Percentiles rank a stretch among this genome's conserved stretches.
Evolutionary conservation across 2,329 filamentous ascomycete genomes (phyloP).

Genomic region (Beauveria australis): DNA sequence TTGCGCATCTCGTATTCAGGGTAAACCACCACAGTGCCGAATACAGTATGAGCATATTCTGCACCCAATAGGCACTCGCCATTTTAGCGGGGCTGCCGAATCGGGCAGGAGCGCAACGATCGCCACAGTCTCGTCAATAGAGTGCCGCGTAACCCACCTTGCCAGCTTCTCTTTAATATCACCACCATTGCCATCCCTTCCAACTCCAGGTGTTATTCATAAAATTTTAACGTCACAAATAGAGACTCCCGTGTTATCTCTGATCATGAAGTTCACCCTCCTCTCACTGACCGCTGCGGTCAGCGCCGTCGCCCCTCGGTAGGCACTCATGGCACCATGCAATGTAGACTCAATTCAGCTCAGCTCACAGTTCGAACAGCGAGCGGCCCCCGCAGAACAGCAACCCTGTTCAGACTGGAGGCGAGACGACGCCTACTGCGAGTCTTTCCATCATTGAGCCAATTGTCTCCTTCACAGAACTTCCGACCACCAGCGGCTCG

Average conservation of each 20-base stretch:
- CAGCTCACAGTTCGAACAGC: neutral
- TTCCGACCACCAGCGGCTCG: neutral
- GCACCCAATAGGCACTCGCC: neutral
- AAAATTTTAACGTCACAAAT: neutral
- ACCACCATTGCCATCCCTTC: neutral
- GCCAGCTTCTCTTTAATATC: conserved; percentile 3
- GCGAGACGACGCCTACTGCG: neutral
- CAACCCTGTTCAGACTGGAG: neutral
- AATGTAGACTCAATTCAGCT: neutral
- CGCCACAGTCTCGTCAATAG: neutral
- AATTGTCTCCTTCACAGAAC: neutral
- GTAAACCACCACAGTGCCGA: neutral
- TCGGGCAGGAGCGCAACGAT: conserved; percentile 6
- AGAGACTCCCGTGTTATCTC: neutral
- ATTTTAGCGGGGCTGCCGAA: neutral
- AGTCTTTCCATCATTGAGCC: neutral
- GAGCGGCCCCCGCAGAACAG: neutral
- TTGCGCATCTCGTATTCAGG: conserved; percentile 5
- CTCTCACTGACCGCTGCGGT: conserved; percentile 3
- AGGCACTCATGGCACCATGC: neutral
- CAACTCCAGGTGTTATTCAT: neutral
- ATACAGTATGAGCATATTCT: neutral
- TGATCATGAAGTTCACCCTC: conserved; percentile 4
- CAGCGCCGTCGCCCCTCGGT: conserved; percentile 6
- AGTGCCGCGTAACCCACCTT: conserved; percentile 5